phyloP scores from a whole-genome alignment of 768 basidiomycete genomes.

The Boletus bicolor region DNA sequence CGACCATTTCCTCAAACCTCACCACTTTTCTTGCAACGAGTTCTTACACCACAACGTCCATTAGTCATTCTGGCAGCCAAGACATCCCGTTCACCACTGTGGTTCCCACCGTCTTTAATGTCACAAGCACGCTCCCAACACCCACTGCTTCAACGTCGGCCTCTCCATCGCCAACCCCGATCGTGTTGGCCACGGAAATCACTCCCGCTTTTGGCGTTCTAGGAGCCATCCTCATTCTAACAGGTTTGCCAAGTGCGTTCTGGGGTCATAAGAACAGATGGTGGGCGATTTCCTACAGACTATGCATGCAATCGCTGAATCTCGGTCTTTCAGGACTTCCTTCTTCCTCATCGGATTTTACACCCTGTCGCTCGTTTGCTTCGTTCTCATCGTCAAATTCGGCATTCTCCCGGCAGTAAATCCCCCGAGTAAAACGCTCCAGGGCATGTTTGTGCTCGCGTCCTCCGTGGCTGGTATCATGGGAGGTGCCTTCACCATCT shows the following conservation, averaged over 20 bases:
- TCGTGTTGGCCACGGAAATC: constrained; percentile 56
- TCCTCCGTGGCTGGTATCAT: constrained; percentile 75
- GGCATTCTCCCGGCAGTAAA: constrained; percentile 84
- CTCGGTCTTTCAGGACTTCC: constrained; percentile 62
- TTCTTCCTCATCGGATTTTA: constrained; percentile 94
- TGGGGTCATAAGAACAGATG: constrained; percentile 96
- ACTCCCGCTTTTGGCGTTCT: constrained; percentile 89
- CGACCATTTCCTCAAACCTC: constrained; percentile 27
- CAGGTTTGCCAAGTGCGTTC: constrained; percentile 85
- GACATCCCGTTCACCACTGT: constrained; percentile 50
- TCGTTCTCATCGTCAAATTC: constrained; percentile 84
- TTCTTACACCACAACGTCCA: constrained; percentile 48
- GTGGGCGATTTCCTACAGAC: constrained; percentile 39
- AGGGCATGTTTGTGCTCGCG: constrained; percentile 88
- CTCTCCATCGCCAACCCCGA: constrained; percentile 34
- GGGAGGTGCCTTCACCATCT: constrained; percentile 82
- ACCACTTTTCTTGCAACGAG: constrained; percentile 56
- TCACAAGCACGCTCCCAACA: constrained; percentile 52
- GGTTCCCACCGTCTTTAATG: constrained; percentile 60
- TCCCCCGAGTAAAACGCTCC: constrained; percentile 71
- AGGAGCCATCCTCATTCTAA: constrained; percentile 83
- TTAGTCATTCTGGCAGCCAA: constrained; percentile 46
- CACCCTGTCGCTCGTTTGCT: constrained; percentile 77
- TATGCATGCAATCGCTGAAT: constrained; percentile 2
- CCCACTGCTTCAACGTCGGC: constrained; percentile 46